A percentile compares a stretch with the other conserved stretches of the same genome.
Conservation (phyloP, 495 filamentous ascomycete species). For the Neurospora sp. region DNA sequence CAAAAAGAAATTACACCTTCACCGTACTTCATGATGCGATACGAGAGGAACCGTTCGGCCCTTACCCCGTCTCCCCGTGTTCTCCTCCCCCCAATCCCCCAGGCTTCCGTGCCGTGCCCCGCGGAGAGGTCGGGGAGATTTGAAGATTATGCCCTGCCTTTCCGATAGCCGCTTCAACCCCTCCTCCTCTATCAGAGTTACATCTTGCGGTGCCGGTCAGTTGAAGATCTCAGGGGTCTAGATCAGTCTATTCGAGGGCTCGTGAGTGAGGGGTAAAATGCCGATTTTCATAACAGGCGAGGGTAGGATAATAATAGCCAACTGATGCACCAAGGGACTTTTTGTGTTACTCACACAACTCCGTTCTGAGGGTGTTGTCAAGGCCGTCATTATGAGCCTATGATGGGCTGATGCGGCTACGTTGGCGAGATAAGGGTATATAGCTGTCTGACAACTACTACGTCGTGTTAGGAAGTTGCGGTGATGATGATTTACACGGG, state of each 20-base stretch:
- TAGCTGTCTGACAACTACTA: background rate
- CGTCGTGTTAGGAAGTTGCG: background rate
- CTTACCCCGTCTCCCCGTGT: background rate
- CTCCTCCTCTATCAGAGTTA: background rate
- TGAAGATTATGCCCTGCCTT: background rate
- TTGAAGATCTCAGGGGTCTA: background rate
- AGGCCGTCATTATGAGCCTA: background rate
- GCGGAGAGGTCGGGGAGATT: background rate
- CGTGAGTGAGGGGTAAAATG: background rate
- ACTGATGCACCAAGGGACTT: background rate
- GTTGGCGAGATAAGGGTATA: background rate
- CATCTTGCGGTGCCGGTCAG: background rate
- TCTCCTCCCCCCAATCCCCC: background rate
- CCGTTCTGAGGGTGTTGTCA: background rate
- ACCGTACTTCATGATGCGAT: background rate
- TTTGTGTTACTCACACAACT: background rate
- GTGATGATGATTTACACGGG: background rate
- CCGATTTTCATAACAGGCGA: background rate
- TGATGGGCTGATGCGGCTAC: background rate
- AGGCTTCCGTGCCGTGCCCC: background rate
- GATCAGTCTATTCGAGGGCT: background rate
- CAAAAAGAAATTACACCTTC: background rate
- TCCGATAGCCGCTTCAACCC: background rate
- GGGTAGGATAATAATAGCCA: background rate
- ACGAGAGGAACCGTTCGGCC: background rate